Evolutionary conservation across 768 basidiomycete genomes (phyloP).

Genomic region (Mrakia frigida): DNA sequence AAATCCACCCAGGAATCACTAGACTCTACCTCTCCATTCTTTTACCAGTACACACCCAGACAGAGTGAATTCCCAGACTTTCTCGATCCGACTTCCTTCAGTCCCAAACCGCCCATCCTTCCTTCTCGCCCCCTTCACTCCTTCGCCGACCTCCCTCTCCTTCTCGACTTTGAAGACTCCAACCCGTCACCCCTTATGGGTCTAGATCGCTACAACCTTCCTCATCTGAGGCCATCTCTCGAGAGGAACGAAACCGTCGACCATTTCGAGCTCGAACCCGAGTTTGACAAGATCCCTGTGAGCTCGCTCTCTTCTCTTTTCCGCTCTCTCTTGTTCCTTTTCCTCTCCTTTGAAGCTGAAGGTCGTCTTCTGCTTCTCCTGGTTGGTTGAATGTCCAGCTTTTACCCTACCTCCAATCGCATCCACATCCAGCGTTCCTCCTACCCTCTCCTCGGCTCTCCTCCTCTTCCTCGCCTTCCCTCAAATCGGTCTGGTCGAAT

Average conservation of each 20-base stretch:
- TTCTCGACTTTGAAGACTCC: too few relatives aligned
- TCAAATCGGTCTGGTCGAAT: constrained; percentile 3
- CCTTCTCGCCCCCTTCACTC: not conserved
- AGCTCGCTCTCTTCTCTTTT: not conserved
- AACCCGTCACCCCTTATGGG: too few relatives aligned
- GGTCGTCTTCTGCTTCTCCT: too few relatives aligned
- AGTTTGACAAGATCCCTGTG: not conserved
- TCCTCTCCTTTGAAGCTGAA: too few relatives aligned
- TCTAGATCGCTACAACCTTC: too few relatives aligned
- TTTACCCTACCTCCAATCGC: not conserved
- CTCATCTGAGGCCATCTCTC: too few relatives aligned
- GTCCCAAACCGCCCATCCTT: not conserved
- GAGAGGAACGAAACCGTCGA: too few relatives aligned
- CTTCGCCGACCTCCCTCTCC: not conserved
- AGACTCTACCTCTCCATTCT: too few relatives aligned
- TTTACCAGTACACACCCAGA: not conserved
- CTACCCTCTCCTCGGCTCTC: constrained; percentile 9
- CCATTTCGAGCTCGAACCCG: not conserved
- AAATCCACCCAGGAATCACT: too few relatives aligned
- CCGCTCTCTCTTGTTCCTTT: not conserved
- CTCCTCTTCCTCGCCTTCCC: constrained; percentile 12
- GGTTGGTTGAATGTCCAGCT: not conserved
- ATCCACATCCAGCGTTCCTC: constrained; percentile 15
- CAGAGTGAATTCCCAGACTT: too few relatives aligned
- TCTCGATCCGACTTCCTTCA: not conserved